A percentile compares a stretch with the other conserved stretches of the same genome.
phyloP scores from a whole-genome alignment of 352 stramenopile species.

The Phytopythium ostracodes region DNA sequence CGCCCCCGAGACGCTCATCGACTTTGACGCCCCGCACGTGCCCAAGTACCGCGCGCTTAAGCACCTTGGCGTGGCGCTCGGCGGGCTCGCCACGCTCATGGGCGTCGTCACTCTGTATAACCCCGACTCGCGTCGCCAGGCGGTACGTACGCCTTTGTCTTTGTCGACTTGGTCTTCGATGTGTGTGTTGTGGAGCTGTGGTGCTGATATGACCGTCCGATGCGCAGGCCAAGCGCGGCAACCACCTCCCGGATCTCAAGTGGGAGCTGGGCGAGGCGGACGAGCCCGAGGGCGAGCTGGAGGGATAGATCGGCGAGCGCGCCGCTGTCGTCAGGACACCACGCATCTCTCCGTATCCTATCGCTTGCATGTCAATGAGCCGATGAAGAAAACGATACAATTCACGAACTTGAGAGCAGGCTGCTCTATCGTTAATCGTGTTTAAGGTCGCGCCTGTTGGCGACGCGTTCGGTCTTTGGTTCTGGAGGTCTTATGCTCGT shows the following conservation, averaged over 20 bases:
- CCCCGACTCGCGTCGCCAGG: conserved; percentile 75
- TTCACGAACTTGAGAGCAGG: not conserved
- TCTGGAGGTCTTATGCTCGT: not conserved
- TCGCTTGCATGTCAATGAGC: conserved; percentile 1
- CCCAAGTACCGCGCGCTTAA: conserved; percentile 70
- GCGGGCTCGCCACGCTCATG: conserved; percentile 66
- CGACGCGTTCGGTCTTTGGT: not conserved
- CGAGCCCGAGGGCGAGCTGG: conserved; percentile 80
- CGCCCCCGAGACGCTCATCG: conserved; percentile 81
- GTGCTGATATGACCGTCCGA: not conserved
- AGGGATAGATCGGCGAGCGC: conserved; percentile 43
- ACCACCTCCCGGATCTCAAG: conserved; percentile 72
- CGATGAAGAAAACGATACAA: conserved; percentile 1
- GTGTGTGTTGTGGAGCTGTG: not conserved
- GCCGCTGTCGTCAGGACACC: not conserved
- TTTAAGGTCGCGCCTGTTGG: not conserved
- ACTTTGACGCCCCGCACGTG: conserved; percentile 86
- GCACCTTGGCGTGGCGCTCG: conserved; percentile 56
- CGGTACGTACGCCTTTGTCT: conserved; percentile 41
- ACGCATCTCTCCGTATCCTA: conserved; percentile 4
- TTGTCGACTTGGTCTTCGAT: too few relatives aligned
- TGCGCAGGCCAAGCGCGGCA: conserved; percentile 58
- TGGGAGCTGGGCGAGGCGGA: conserved; percentile 77
- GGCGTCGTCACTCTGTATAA: conserved; percentile 77
- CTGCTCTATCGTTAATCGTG: conserved; percentile 2